phyloP scores from a whole-genome alignment of 495 filamentous ascomycete species.

The Podospora pseudocomata region DNA sequence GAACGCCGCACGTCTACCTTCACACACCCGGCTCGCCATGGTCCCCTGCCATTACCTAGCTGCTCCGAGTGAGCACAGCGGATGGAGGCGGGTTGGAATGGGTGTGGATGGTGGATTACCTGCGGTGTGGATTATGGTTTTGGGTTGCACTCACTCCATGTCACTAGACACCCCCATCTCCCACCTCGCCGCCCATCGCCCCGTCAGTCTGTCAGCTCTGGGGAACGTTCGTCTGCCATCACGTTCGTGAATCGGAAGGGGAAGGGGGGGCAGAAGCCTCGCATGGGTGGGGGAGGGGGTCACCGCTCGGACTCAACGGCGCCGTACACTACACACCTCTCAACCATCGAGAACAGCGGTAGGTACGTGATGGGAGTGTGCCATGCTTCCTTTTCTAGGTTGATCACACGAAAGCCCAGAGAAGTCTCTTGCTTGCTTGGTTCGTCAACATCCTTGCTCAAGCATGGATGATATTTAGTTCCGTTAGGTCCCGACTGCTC shows the following conservation, averaged over 20 bases:
- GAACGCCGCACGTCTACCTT: neutral
- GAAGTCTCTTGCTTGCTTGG: neutral
- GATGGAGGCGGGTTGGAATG: neutral
- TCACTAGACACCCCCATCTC: conserved; percentile 1
- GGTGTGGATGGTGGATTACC: no score
- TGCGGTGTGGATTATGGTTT: neutral
- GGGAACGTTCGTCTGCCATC: neutral
- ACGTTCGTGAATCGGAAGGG: neutral
- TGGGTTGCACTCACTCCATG: neutral
- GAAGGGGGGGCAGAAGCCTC: neutral
- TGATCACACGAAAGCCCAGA: neutral
- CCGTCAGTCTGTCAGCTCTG: neutral
- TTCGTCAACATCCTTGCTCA: neutral
- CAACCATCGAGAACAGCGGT: neutral
- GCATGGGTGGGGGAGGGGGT: neutral
- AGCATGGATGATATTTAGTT: neutral
- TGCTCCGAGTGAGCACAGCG: neutral
- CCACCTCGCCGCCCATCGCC: conserved; percentile 1
- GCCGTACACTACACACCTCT: neutral
- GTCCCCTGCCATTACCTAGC: neutral
- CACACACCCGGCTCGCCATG: neutral
- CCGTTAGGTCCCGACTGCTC: conserved; percentile 2
- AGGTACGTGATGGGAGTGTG: neutral
- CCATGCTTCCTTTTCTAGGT: neutral
- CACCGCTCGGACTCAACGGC: neutral